Evolutionary conservation across 2,329 filamentous ascomycete genomes (phyloP).

Genomic region (Xylariaceae sp.): DNA sequence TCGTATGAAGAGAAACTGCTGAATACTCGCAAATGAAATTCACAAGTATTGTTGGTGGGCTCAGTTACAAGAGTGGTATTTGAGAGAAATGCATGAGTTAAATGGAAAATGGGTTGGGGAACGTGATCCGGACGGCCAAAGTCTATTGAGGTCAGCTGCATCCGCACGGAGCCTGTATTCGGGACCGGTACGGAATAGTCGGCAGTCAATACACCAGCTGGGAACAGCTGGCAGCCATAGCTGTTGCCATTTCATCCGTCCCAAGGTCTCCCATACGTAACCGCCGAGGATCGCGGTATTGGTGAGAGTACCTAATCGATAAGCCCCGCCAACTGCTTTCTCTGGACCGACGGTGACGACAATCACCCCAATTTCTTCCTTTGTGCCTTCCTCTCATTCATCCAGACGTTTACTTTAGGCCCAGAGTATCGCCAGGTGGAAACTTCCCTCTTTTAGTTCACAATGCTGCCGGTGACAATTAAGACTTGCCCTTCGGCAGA

Average conservation of each 20-base stretch:
- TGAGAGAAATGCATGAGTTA: too few species aligned
- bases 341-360: not conserved
- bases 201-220: too few species aligned
- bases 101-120: too few species aligned
- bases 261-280: too few species aligned
- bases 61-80: not conserved
- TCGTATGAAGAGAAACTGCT: not conserved
- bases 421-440: not conserved
- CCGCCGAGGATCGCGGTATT: too few species aligned
- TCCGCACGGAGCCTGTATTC: too few species aligned
- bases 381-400: not conserved
- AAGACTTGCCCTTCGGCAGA: constrained; percentile 49
- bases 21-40: not conserved
- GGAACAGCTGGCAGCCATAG: too few species aligned
- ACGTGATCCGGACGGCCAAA: too few species aligned
- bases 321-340: constrained; percentile 17
- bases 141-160: too few species aligned
- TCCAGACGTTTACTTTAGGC: not conserved
- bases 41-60: not conserved
- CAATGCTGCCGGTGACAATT: constrained; percentile 51
- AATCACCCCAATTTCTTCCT: not conserved
- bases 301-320: constrained; percentile 15
- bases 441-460: not conserved
- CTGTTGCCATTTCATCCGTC: too few species aligned
- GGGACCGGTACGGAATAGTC: too few species aligned